These are phyloP conservation scores for Phyllosticta capitalensis DNA, from an alignment of 2,329 filamentous ascomycete species.

Conservation along the genomic window DNA sequence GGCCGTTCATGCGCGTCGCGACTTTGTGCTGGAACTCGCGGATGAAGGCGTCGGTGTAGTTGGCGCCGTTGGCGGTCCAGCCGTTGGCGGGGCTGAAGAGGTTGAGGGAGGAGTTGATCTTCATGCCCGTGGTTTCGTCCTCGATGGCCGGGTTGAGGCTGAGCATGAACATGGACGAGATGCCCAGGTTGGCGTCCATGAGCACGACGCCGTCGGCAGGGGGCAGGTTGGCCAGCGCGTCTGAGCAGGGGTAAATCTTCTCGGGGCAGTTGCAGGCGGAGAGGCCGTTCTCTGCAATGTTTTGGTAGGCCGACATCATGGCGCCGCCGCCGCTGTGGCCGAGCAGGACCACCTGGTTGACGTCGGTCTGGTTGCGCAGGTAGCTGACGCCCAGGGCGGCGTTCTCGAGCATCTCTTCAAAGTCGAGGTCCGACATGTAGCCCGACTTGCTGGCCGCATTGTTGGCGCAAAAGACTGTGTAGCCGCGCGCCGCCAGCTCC, in stretches of 20 bases:
- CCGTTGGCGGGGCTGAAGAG: not conserved
- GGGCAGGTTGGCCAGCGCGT: not conserved
- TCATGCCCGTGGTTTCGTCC: not conserved
- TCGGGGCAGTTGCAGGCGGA: not conserved
- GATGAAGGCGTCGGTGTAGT: constrained; percentile 13
- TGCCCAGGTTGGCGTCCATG: not conserved
- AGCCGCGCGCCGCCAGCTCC: not conserved
- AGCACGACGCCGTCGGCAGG: not conserved
- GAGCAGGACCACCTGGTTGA: not conserved
- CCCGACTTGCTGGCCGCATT: not conserved
- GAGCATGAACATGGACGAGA: not conserved
- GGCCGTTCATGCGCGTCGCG: constrained; percentile 12
- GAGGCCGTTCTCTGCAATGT: constrained; percentile 2
- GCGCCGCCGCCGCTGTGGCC: constrained; percentile 1
- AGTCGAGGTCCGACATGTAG: not conserved
- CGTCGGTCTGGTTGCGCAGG: not conserved
- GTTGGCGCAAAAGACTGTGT: constrained; percentile 1
- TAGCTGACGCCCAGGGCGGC: not conserved
- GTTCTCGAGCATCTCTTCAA: not conserved
- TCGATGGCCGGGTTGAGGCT: not conserved
- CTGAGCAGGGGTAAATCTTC: not conserved
- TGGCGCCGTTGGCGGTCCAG: constrained; percentile 3
- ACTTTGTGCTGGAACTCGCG: constrained; percentile 11
- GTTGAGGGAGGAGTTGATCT: not conserved
- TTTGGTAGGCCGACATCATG: constrained; percentile 3